A percentile compares a stretch with the other conserved stretches of the same genome.
Evolutionary conservation across 1,139 yeast species (phyloP).

Genomic region (Saccharomyces hybrid): DNA sequence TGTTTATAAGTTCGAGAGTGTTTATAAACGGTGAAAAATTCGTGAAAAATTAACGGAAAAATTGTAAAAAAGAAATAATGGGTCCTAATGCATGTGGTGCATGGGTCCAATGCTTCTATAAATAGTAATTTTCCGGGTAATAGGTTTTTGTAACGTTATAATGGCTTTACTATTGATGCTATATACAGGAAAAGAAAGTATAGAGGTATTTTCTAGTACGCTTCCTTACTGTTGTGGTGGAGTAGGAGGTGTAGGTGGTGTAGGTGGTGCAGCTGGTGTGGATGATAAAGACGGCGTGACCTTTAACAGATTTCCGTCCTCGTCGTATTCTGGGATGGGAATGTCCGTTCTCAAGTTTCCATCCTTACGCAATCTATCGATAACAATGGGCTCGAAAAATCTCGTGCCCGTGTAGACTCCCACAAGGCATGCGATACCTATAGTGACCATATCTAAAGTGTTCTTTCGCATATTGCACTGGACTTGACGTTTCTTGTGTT

Average conservation of each 20-base stretch:
- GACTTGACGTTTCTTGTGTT: not conserved
- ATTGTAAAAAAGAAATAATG: not conserved
- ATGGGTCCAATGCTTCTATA: not conserved
- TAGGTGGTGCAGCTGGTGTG: not conserved
- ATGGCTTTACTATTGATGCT: not conserved
- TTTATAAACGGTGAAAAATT: not conserved
- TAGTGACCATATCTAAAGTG: conserved; percentile 31
- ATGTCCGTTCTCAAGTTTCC: conserved; percentile 58
- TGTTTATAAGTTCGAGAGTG: not conserved
- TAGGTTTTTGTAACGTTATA: not conserved
- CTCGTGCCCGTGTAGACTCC: conserved; percentile 48
- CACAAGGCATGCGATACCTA: conserved; percentile 33
- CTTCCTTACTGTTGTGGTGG: not conserved
- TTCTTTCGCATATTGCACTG: not conserved
- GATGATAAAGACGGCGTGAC: not conserved
- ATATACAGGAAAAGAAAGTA: not conserved
- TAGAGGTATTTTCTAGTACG: not conserved
- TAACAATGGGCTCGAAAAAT: conserved; percentile 66
- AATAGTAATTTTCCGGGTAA: not conserved
- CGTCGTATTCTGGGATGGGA: conserved; percentile 41
- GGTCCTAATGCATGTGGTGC: not conserved
- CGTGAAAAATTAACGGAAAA: not conserved
- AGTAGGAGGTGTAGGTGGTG: not conserved
- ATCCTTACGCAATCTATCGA: conserved; percentile 61
- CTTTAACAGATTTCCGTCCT: conserved; percentile 28